Conservation (phyloP, 2,329 filamentous ascomycete genomes). For the Penicillium verrucosum region DNA sequence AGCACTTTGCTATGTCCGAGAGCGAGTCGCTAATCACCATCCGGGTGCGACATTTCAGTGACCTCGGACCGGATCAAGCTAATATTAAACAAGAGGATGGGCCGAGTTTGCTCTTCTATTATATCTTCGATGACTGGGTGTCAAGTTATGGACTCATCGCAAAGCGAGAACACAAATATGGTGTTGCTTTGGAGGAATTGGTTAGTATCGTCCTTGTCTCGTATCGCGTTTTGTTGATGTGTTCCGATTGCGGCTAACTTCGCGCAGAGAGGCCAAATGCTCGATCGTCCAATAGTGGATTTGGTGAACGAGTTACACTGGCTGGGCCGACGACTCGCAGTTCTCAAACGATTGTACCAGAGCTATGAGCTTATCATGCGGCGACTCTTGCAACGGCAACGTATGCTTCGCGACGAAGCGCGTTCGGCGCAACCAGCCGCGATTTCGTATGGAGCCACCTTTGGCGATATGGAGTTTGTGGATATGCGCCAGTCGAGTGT, state of each 20-base stretch:
- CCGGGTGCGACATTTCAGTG: conserved; percentile 40
- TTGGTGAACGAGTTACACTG: conserved; percentile 54
- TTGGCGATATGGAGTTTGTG: conserved; percentile 28
- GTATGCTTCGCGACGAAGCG: conserved; percentile 37
- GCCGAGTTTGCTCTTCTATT: conserved; percentile 63
- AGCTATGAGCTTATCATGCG: conserved; percentile 61
- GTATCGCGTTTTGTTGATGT: background rate
- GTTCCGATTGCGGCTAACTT: conserved; percentile 6
- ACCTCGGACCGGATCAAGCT: conserved; percentile 31
- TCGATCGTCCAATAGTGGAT: conserved; percentile 47
- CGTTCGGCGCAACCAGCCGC: conserved; percentile 22
- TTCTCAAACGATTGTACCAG: conserved; percentile 61
- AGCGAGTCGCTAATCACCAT: conserved; percentile 51
- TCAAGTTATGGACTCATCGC: conserved; percentile 61
- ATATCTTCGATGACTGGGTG: conserved; percentile 66
- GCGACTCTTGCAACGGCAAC: conserved; percentile 55
- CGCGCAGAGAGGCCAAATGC: conserved; percentile 53
- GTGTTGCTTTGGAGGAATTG: conserved; percentile 48
- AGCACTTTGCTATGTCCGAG: conserved; percentile 47
- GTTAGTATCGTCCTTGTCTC: conserved; percentile 32
- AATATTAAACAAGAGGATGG: conserved; percentile 49
- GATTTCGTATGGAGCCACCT: conserved; percentile 20
- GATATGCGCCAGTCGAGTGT: conserved; percentile 41
- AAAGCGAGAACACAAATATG: conserved; percentile 53
- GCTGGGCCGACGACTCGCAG: conserved; percentile 59